phyloP scores from a whole-genome alignment of 306 rosid species.

The Dryas octopetala region DNA sequence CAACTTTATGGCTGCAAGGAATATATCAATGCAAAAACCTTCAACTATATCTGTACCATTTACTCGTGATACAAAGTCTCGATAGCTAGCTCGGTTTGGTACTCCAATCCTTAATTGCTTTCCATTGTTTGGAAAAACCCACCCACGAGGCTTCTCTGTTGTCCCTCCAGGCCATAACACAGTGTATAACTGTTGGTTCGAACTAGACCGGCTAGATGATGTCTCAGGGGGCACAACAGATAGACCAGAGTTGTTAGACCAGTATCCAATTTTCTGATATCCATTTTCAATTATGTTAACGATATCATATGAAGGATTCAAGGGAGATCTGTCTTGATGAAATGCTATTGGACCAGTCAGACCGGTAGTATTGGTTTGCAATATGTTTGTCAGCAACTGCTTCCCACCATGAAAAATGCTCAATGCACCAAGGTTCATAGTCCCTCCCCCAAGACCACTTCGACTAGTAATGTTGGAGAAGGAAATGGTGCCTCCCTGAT shows the following conservation, averaged over 20 bases:
- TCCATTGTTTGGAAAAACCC: conserved; percentile 49
- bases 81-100: conserved; percentile 49
- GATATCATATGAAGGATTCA: conserved; percentile 48
- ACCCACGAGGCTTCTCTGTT: conserved; percentile 44
- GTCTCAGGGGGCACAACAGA: conserved; percentile 41
- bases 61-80: conserved; percentile 35
- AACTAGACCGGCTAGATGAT: conserved; percentile 24
- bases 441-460: conserved; percentile 22
- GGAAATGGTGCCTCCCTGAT: conserved; percentile 36
- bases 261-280: conserved; percentile 40
- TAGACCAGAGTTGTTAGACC: conserved; percentile 45
- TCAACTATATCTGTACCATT: conserved; percentile 27
- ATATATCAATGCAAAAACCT: conserved; percentile 58
- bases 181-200: conserved; percentile 27
- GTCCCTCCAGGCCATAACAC: conserved; percentile 52
- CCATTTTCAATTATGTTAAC: conserved; percentile 35
- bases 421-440: conserved; percentile 40
- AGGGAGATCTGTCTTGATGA: conserved; percentile 30
- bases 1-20: conserved; percentile 44
- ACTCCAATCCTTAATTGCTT: conserved; percentile 42
- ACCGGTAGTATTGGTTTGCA: conserved; percentile 35
- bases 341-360: conserved; percentile 47
- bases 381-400: conserved; percentile 39
- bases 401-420: conserved; percentile 42
- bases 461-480: conserved; percentile 25